These are phyloP conservation scores for Pyrenophora teres DNA, from an alignment of 2,329 filamentous ascomycete species.

Conservation along the genomic window DNA sequence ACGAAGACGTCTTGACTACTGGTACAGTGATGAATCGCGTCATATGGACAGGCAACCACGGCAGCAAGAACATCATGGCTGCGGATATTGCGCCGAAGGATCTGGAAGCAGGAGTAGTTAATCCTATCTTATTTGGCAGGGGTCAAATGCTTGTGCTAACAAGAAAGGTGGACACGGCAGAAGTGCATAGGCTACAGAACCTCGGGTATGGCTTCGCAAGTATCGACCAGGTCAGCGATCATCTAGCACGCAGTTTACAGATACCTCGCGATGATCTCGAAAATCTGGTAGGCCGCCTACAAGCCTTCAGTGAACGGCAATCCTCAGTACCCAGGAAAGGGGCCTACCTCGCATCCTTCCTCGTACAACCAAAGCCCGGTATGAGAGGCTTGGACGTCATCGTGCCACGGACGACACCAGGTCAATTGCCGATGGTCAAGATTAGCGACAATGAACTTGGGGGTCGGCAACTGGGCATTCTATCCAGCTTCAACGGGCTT, in stretches of 20 bases:
- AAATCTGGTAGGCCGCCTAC: conserved; percentile 66
- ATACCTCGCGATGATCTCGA: conserved; percentile 68
- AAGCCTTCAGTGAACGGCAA: conserved; percentile 53
- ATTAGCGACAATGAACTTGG: conserved; percentile 39
- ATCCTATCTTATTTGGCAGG: conserved; percentile 59
- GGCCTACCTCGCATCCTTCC: conserved; percentile 47
- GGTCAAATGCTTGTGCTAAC: conserved; percentile 84
- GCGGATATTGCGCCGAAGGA: conserved; percentile 39
- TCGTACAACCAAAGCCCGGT: conserved; percentile 46
- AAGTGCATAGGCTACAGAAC: conserved; percentile 68
- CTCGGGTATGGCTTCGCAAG: conserved; percentile 77
- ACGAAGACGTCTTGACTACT: conserved; percentile 75
- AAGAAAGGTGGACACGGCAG: conserved; percentile 63
- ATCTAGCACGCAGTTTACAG: conserved; percentile 75
- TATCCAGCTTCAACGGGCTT: conserved; percentile 34
- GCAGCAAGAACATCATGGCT: conserved; percentile 31
- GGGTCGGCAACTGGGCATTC: conserved; percentile 25
- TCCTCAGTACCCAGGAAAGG: conserved; percentile 56
- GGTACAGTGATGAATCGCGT: conserved; percentile 64
- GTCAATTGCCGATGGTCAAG: conserved; percentile 53
- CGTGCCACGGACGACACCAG: conserved; percentile 48
- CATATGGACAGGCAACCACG: conserved; percentile 51
- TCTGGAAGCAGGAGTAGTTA: conserved; percentile 45
- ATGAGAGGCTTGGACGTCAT: conserved; percentile 52
- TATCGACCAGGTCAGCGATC: conserved; percentile 63